phyloP scores from a whole-genome alignment of 495 filamentous ascomycete genomes.

The Tuber indicum region DNA sequence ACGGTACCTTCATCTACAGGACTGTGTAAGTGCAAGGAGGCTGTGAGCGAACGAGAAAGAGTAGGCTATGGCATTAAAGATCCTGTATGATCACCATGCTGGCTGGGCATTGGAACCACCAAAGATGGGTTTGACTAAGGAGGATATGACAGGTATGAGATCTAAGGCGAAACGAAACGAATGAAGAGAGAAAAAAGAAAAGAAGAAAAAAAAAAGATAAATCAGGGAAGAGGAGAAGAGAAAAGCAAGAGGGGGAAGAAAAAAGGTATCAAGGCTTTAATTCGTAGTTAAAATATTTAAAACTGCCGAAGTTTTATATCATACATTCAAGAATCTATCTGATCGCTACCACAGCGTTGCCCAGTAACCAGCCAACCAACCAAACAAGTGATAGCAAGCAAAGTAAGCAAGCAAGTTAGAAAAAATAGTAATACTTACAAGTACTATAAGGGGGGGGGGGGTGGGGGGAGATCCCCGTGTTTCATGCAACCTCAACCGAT shows the following conservation, averaged over 20 bases:
- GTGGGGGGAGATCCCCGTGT: background rate
- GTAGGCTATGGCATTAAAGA: background rate
- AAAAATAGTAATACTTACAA: background rate
- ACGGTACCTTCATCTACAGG: background rate
- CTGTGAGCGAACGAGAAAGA: background rate
- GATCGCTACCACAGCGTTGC: background rate
- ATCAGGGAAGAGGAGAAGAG: slow-evolving; percentile 8
- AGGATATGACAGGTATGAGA: background rate
- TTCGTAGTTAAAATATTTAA: slow-evolving; percentile 1
- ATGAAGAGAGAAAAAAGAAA: slow-evolving; percentile 6
- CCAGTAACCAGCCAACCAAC: background rate
- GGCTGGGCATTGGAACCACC: slow-evolving; percentile 29
- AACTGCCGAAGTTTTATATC: slow-evolving; percentile 1
- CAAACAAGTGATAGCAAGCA: background rate
- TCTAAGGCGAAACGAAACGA: slow-evolving; percentile 3
- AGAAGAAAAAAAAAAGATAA: slow-evolving; percentile 8
- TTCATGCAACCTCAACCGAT: slow-evolving; percentile 10
- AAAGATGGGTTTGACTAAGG: background rate
- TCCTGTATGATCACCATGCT: slow-evolving; percentile 6
- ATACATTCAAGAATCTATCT: slow-evolving; percentile 2
- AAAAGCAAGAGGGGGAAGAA: background rate
- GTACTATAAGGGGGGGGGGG: background rate
- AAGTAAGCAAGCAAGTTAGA: background rate
- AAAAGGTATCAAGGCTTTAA: slow-evolving; percentile 9
- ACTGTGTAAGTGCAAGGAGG: background rate